phyloP scores from a whole-genome alignment of 164 flowering plant genomes.

The Liquidambar formosana region DNA sequence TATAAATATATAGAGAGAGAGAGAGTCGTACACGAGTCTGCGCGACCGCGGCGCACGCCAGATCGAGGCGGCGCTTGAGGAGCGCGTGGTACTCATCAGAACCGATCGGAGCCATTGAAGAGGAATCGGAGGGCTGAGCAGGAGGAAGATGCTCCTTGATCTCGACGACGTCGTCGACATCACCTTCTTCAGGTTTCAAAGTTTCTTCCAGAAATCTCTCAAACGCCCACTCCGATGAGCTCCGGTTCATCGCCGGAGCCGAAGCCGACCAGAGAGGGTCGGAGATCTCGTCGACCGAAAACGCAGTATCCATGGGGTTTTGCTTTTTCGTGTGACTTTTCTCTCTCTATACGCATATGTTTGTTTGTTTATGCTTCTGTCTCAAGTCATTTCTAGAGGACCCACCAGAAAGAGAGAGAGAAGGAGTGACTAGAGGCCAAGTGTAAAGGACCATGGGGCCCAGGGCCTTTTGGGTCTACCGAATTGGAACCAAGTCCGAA shows the following conservation, averaged over 20 bases:
- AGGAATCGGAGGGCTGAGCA: slow-evolving; percentile 12
- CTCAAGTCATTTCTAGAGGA: too few species aligned
- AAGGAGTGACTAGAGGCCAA: too few species aligned
- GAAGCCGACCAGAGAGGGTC: slow-evolving; percentile 28
- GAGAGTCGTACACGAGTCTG: slow-evolving; percentile 22
- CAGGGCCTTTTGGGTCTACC: too few species aligned
- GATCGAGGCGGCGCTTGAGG: slow-evolving; percentile 35
- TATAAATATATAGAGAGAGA: neutral
- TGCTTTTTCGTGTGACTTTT: neutral
- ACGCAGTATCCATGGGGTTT: slow-evolving; percentile 26
- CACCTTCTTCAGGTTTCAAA: slow-evolving; percentile 11
- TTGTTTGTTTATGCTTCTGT: too few species aligned
- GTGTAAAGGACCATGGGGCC: too few species aligned
- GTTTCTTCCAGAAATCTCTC: slow-evolving; percentile 33
- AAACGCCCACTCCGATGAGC: slow-evolving; percentile 39
- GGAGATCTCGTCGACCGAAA: slow-evolving; percentile 30
- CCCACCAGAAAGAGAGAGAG: too few species aligned
- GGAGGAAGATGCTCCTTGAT: slow-evolving; percentile 15
- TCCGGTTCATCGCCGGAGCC: slow-evolving; percentile 22
- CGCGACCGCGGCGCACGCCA: slow-evolving; percentile 49
- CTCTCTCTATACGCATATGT: neutral
- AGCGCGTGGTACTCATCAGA: slow-evolving; percentile 30
- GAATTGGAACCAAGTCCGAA: too few species aligned
- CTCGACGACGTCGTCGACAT: slow-evolving; percentile 29
- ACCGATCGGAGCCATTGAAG: slow-evolving; percentile 7